phyloP scores from a whole-genome alignment of 345 rosid species.

The Ailanthus altissimus region DNA sequence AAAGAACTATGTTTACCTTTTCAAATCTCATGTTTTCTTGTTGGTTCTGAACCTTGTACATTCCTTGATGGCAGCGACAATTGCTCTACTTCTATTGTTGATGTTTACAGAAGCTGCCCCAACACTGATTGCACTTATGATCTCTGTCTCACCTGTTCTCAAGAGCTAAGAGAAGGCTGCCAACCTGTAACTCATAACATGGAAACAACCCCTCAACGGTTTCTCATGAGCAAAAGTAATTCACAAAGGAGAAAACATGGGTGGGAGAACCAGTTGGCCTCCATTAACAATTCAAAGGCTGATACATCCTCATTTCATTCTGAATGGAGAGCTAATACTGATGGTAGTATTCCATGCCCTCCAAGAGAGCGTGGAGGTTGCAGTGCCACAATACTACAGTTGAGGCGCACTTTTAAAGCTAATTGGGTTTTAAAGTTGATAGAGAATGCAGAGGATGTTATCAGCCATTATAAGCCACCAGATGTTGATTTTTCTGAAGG shows the following conservation, averaged over 20 bases:
- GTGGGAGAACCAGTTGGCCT: slow-evolving; percentile 20
- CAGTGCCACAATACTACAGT: slow-evolving; percentile 43
- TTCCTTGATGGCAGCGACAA: slow-evolving; percentile 43
- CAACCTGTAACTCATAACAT: slow-evolving; percentile 23
- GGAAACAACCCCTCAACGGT: slow-evolving; percentile 26
- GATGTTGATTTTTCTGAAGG: slow-evolving; percentile 36
- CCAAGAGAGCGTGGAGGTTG: slow-evolving; percentile 62
- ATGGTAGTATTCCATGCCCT: slow-evolving; percentile 66
- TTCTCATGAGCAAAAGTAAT: slow-evolving; percentile 15
- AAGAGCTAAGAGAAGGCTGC: slow-evolving; percentile 39
- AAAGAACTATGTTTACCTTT: not conserved
- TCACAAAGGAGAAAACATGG: slow-evolving; percentile 14
- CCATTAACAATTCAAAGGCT: not conserved
- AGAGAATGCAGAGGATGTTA: slow-evolving; percentile 45
- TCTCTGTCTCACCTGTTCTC: slow-evolving; percentile 55
- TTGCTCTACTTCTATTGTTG: slow-evolving; percentile 54
- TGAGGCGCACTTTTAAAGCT: slow-evolving; percentile 47
- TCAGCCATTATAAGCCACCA: slow-evolving; percentile 26
- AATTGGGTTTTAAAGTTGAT: slow-evolving; percentile 44
- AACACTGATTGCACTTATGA: slow-evolving; percentile 47
- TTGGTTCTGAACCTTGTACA: not conserved
- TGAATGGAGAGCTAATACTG: slow-evolving; percentile 48
- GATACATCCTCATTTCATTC: not conserved
- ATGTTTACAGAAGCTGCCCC: slow-evolving; percentile 49
- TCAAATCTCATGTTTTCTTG: not conserved